A percentile compares a stretch with the other conserved stretches of the same genome.
Conservation (phyloP, 768 basidiomycete species). For the Rhodocollybia butyracea region DNA sequence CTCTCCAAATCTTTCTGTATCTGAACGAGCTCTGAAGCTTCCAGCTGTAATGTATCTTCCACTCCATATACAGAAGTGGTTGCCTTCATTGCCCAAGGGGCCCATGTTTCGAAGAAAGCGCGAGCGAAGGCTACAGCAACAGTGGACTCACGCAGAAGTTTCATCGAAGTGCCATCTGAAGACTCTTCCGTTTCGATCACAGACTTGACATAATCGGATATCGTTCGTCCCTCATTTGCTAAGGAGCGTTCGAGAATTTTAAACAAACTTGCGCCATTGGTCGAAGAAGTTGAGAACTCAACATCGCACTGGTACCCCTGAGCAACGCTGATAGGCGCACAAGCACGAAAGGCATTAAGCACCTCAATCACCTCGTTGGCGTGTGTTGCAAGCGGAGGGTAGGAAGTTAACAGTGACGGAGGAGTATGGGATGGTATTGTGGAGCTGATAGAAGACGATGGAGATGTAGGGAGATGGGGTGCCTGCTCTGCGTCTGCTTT, state of each 20-base stretch:
- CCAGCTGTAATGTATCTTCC: slow-evolving; percentile 5
- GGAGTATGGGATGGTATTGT: slow-evolving; percentile 54
- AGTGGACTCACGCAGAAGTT: slow-evolving; percentile 17
- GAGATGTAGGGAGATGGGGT: slow-evolving; percentile 13
- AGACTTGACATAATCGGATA: slow-evolving; percentile 43
- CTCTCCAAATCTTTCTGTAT: not conserved
- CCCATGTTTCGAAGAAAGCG: slow-evolving; percentile 58
- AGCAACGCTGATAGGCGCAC: slow-evolving; percentile 64
- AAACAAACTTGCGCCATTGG: slow-evolving; percentile 30
- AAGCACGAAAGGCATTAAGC: slow-evolving; percentile 77
- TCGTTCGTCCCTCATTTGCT: slow-evolving; percentile 35
- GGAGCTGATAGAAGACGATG: slow-evolving; percentile 21
- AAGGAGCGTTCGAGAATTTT: slow-evolving; percentile 51
- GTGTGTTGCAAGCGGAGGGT: slow-evolving; percentile 70
- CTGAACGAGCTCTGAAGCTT: not conserved
- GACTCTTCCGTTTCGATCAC: slow-evolving; percentile 11
- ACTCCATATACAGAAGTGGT: slow-evolving; percentile 68
- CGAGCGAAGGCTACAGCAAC: slow-evolving; percentile 46
- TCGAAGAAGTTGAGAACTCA: not conserved
- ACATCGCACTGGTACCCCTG: not conserved
- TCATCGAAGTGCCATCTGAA: slow-evolving; percentile 17
- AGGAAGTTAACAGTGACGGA: slow-evolving; percentile 67
- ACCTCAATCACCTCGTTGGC: slow-evolving; percentile 71
- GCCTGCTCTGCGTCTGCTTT: slow-evolving; percentile 11
- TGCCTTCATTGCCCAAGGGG: slow-evolving; percentile 70